Evolutionary conservation across 169 alveolate species (phyloP).

Genomic region (Plasmodium sp.): DNA sequence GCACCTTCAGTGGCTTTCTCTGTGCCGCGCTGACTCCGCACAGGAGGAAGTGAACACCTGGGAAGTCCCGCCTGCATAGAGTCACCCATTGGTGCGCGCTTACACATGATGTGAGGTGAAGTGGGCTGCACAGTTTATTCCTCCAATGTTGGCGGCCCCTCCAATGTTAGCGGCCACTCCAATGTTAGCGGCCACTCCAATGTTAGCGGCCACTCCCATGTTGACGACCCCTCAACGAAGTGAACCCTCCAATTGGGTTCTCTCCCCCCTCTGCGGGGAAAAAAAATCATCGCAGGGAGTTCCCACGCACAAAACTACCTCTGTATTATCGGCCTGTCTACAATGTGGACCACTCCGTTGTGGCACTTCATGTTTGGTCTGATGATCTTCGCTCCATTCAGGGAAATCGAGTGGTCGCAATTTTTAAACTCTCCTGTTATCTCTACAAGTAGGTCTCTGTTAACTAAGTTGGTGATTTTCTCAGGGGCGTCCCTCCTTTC

Average conservation of each 20-base stretch:
- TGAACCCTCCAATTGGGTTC: not conserved
- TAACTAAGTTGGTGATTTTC: constrained; percentile 60
- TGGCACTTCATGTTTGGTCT: constrained; percentile 86
- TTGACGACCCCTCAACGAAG: not conserved
- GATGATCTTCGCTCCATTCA: constrained; percentile 78
- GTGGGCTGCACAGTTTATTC: not conserved
- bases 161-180: no score
- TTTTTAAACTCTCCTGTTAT: constrained; percentile 77
- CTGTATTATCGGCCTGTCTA: constrained; percentile 79
- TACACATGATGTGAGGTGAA: not conserved
- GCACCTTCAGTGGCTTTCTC: not conserved
- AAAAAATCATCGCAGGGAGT: not conserved
- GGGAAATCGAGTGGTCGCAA: constrained; percentile 75
- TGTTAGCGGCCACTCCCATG: no score
- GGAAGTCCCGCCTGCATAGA: not conserved
- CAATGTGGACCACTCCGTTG: constrained; percentile 84
- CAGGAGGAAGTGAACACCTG: not conserved
- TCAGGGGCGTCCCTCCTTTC: constrained; percentile 81
- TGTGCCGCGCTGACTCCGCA: not conserved
- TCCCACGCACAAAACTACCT: not conserved
- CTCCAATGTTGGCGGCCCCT: not conserved
- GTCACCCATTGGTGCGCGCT: not conserved
- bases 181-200: not conserved
- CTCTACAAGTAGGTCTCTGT: constrained; percentile 74
- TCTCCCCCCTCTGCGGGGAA: not conserved